Conservation (phyloP, 352 stramenopile species). For the Globisporangium paddicum region DNA sequence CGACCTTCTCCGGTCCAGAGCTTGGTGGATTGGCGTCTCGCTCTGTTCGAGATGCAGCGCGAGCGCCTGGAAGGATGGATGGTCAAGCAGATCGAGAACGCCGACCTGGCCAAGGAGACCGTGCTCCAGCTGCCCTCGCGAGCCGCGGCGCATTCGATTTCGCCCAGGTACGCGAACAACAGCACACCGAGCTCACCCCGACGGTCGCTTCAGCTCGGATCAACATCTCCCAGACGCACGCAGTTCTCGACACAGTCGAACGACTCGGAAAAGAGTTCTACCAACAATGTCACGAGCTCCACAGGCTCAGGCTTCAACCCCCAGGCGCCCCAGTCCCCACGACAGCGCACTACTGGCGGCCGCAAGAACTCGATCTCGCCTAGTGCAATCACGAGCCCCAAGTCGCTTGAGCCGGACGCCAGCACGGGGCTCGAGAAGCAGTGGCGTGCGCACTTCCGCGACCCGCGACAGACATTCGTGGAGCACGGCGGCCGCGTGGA, state of each 20-base stretch:
- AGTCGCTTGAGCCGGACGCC: slow-evolving; percentile 14
- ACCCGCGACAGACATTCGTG: slow-evolving; percentile 21
- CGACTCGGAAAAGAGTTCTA: not conserved
- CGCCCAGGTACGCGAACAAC: not conserved
- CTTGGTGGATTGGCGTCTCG: not conserved
- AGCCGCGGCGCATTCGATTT: not conserved
- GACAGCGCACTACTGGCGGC: not conserved
- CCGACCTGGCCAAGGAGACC: slow-evolving; percentile 60
- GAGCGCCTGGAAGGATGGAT: slow-evolving; percentile 74
- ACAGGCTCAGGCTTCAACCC: not conserved
- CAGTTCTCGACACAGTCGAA: slow-evolving; percentile 3
- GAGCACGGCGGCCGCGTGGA: slow-evolving; percentile 39
- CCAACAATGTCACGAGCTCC: not conserved
- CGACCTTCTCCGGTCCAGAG: too few relatives aligned
- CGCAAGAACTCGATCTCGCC: slow-evolving; percentile 8
- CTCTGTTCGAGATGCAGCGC: slow-evolving; percentile 40
- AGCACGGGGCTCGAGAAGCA: slow-evolving; percentile 33
- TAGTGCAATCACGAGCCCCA: not conserved
- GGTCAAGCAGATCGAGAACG: slow-evolving; percentile 64
- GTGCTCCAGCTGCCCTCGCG: slow-evolving; percentile 47
- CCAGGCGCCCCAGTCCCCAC: slow-evolving; percentile 8
- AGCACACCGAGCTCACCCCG: slow-evolving; percentile 10
- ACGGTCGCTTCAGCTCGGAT: not conserved
- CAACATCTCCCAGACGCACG: slow-evolving; percentile 12
- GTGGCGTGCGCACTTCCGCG: slow-evolving; percentile 44